A percentile compares a stretch with the other conserved stretches of the same genome.
Conservation (phyloP, 306 rosid genomes). For the Malus asiatica region DNA sequence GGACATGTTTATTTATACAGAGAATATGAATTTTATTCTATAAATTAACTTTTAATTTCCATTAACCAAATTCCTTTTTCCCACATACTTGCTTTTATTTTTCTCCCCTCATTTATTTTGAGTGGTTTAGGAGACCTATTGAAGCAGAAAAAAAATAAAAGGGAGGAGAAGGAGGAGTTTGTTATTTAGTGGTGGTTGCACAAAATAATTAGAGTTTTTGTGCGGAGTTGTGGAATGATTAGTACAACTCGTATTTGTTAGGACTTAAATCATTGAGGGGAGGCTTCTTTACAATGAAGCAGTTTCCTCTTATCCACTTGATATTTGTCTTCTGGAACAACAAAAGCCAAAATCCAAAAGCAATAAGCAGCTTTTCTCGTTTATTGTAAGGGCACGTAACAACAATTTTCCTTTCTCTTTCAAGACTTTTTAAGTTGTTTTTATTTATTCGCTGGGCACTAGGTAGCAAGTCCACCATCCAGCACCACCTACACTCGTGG, state of each 20-base stretch:
- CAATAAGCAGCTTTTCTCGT: neutral
- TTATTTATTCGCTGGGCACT: neutral
- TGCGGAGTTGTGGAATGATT: constrained; percentile 4
- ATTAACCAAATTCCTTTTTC: neutral
- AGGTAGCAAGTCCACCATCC: neutral
- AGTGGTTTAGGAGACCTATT: constrained; percentile 17
- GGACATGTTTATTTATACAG: too few species aligned
- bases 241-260: neutral
- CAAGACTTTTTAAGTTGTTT: neutral
- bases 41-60: too few species aligned
- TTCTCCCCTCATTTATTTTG: neutral
- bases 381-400: neutral
- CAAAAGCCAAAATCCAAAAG: neutral
- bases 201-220: neutral
- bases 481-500: neutral
- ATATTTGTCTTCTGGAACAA: neutral
- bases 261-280: neutral
- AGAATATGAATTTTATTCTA: too few species aligned
- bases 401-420: neutral
- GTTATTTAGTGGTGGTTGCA: constrained; percentile 25
- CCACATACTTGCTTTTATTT: neutral
- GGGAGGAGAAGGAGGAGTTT: neutral
- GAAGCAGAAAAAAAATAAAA: neutral
- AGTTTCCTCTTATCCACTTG: constrained; percentile 18
- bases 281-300: constrained; percentile 17